Base-by-base conservation (phyloP, 805 yeast genomes). In the Candida golubevii region DNA sequence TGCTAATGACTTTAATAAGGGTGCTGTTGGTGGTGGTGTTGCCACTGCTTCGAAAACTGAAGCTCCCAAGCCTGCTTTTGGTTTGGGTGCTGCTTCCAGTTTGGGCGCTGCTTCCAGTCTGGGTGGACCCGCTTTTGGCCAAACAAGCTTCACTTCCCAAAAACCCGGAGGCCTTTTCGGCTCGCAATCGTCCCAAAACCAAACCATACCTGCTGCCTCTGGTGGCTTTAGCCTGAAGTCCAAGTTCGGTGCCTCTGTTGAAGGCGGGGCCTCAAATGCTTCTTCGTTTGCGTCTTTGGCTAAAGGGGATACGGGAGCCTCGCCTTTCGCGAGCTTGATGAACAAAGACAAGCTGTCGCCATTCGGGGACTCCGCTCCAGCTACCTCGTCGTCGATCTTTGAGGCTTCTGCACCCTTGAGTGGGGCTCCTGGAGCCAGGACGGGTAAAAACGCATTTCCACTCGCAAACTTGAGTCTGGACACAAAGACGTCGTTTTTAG, bases 211-310 rank as follows among this genome's bases (percentile, higher is more conserved):
- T 14, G 8, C 26, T 8, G 14, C 39, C 13, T 10, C 15, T 6
- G 18, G 32, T 12, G 26, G 44, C 14, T 42, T 45, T 29, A 51
- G 48, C 14, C 7, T 36, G 11, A 38, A 31, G 23, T 46, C 48
- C 36, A 43, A 47, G 28, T 42, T 39, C 23, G 44, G 47, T 8
- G 32, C 42, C 12, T 13, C 18, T 7, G 8, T 37, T 26, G 26
- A 15, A n/a, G 30, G 34, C n/a, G 11, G 32, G 7, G 33, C 31
- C 26, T 33, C 15, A 28, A 26, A 26, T 14, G 7, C 32, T 18
- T 43, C 46, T 9, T 42, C 46, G 12, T 43, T 43, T 32, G 46
- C 42, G 15, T 29, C 18, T 7, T 43, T 43, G 39, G 26, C 18
- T 9, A 15, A 27, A 8, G 31, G 13, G 11, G 38, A 33, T 6